Evolutionary conservation across 306 rosid species (phyloP), one percentile per base, ranked within the genome.

Genomic region (Styphnolobium japonicum): DNA sequence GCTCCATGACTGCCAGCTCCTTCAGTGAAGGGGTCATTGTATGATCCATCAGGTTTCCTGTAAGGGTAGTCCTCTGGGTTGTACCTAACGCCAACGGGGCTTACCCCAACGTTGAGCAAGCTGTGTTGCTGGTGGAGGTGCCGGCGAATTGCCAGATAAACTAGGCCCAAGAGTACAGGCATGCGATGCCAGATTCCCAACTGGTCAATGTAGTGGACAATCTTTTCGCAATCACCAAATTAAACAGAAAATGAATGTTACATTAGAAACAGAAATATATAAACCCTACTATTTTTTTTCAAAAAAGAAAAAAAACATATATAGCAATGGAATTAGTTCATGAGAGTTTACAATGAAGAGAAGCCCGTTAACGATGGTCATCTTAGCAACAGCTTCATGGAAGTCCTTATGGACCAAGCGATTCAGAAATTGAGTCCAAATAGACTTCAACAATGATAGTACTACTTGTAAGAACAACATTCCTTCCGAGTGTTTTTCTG

Each of bases 161-260:
- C 0, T 4, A 81, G 75, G 3, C 80, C 85, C 6, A 74, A 34
- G 10, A 81, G 6, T 0, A 81, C 85, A 1, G 85, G 85, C 25
- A 81, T 21, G 2, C 85, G 80, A 52, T 67, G 85, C 85, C 85
- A 81, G 42, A 73, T 73, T 0, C 80, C 80, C 51, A 65, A 2
- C 33, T 40, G 73, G 39, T 81, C 85, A 21, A 81, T 42, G 31
- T 14, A 73, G 69, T 81, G 85, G 7, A 81, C 29, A 8, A 81
- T 65, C 85, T 81, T 72, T 27, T 27, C 31, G 3, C 31, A 27
- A 27, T 27, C 25, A 34, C 10, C n/a, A 43, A 0, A 14, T 14
- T n/a, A n/a, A n/a, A n/a, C n/a, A n/a, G n/a, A n/a, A n/a, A n/a
- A n/a, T n/a, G n/a, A n/a, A n/a, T n/a, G n/a, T n/a, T 0, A 11